These are phyloP conservation scores for Lagerstroemia speciosa DNA, from an alignment of 345 rosid species.

Conservation along the genomic window DNA sequence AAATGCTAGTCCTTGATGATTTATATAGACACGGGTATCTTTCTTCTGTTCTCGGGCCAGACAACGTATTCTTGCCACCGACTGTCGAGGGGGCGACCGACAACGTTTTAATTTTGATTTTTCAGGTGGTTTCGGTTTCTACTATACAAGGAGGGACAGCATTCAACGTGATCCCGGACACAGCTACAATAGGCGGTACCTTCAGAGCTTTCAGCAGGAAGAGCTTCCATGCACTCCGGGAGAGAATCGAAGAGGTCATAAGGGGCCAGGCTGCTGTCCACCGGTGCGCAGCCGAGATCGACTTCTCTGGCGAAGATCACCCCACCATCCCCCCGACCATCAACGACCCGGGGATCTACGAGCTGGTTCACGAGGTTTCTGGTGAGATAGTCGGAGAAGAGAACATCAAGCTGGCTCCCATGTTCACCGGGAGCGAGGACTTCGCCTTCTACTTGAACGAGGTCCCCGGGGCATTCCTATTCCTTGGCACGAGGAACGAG, in stretches of 20 bases:
- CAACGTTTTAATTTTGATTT: not conserved
- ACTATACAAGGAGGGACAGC: constrained; percentile 46
- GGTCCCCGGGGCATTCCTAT: constrained; percentile 37
- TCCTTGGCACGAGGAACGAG: constrained; percentile 38
- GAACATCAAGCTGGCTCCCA: constrained; percentile 27
- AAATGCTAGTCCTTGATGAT: no score
- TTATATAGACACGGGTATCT: no score
- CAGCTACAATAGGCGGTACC: constrained; percentile 42
- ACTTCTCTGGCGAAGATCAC: constrained; percentile 32
- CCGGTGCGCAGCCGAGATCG: constrained; percentile 40
- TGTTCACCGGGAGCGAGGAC: constrained; percentile 55
- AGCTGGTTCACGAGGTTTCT: constrained; percentile 20
- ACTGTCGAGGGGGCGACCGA: no score
- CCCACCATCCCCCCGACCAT: constrained; percentile 43
- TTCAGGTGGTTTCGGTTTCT: constrained; percentile 55
- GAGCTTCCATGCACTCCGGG: constrained; percentile 36
- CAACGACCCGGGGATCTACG: constrained; percentile 29
- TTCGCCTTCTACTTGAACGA: constrained; percentile 42
- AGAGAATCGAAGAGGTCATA: constrained; percentile 52
- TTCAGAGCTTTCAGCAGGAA: constrained; percentile 48
- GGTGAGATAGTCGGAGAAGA: constrained; percentile 36
- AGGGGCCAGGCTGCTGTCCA: constrained; percentile 45
- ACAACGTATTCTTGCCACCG: no score
- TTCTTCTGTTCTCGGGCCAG: no score
- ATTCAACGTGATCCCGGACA: constrained; percentile 45